Evolutionary conservation across 371 early-diverging fungal genomes (phyloP).

Genomic region (Mortierella sp.): DNA sequence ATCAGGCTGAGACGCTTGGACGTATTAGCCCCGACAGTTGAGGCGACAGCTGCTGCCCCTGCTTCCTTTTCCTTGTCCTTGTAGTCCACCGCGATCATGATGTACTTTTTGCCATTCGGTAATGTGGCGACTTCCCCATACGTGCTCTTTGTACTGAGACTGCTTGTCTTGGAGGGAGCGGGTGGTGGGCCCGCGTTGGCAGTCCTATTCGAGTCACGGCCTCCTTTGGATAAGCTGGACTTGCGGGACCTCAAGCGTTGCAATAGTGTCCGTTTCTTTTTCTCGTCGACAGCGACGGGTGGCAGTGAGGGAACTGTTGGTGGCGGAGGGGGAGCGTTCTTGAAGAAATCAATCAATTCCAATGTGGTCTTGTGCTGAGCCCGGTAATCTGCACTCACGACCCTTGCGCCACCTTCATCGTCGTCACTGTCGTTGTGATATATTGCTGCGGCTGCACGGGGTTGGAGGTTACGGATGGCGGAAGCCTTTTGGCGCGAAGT

Average conservation of each 20-base stretch:
- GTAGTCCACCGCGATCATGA: conserved; percentile 53
- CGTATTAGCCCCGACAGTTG: neutral
- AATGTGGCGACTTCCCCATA: conserved; percentile 27
- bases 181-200: neutral
- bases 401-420: conserved; percentile 6
- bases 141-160: conserved; percentile 18
- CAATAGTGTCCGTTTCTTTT: conserved; percentile 41
- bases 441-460: conserved; percentile 38
- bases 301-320: conserved; percentile 13
- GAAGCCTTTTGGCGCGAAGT: neutral
- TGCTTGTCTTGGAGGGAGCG: neutral
- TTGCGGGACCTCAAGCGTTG: conserved; percentile 37
- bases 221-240: conserved; percentile 1
- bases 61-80: conserved; percentile 6
- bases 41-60: neutral
- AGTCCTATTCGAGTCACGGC: neutral
- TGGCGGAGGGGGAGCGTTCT: conserved; percentile 35
- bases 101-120: conserved; percentile 51
- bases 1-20: conserved; percentile 20
- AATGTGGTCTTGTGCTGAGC: conserved; percentile 28
- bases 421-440: conserved; percentile 45
- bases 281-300: conserved; percentile 22
- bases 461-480: conserved; percentile 37
- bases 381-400: conserved; percentile 35
- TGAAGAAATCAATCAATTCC: conserved; percentile 50